Percentiles rank a stretch among this genome's conserved stretches.
Conservation (phyloP, 495 filamentous ascomycete species). For the Penicillium herquei region DNA sequence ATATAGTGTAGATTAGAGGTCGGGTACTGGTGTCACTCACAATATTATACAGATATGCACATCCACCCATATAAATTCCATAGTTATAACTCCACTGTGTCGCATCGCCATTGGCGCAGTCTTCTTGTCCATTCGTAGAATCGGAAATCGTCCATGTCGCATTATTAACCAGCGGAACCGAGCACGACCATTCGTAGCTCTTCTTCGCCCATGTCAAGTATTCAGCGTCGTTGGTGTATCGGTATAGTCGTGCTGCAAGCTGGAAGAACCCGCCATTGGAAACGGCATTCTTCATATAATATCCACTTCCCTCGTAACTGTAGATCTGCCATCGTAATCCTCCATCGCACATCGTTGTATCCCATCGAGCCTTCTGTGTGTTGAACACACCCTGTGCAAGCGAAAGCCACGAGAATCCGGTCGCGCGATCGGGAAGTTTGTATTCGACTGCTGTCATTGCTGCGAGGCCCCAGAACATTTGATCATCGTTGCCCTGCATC, state of each 20-base stretch:
- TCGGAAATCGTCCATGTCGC: slow-evolving; percentile 56
- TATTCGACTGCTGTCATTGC: slow-evolving; percentile 68
- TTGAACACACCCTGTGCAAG: slow-evolving; percentile 57
- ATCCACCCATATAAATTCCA: slow-evolving; percentile 65
- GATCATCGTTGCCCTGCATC: slow-evolving; percentile 59
- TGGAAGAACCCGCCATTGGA: slow-evolving; percentile 77
- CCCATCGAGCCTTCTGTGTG: slow-evolving; percentile 59
- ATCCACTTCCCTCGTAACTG: slow-evolving; percentile 66
- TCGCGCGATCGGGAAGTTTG: slow-evolving; percentile 59
- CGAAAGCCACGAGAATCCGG: slow-evolving; percentile 55
- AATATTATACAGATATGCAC: slow-evolving; percentile 69
- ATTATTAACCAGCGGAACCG: slow-evolving; percentile 48
- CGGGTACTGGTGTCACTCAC: slow-evolving; percentile 26
- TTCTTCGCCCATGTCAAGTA: slow-evolving; percentile 69
- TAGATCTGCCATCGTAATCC: slow-evolving; percentile 81
- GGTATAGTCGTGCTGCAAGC: slow-evolving; percentile 63
- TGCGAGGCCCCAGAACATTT: slow-evolving; percentile 73
- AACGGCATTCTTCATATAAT: slow-evolving; percentile 71
- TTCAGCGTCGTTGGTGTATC: slow-evolving; percentile 67
- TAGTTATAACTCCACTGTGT: slow-evolving; percentile 71
- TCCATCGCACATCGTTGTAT: slow-evolving; percentile 62
- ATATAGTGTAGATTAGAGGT: no score
- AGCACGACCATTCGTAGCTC: slow-evolving; percentile 62
- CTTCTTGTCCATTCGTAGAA: slow-evolving; percentile 49
- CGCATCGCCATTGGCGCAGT: slow-evolving; percentile 53